Percentiles rank a stretch among this genome's conserved stretches.
These are phyloP conservation scores for Neospora caninum DNA, from an alignment of 169 alveolate genomes.

Conservation along the genomic window DNA sequence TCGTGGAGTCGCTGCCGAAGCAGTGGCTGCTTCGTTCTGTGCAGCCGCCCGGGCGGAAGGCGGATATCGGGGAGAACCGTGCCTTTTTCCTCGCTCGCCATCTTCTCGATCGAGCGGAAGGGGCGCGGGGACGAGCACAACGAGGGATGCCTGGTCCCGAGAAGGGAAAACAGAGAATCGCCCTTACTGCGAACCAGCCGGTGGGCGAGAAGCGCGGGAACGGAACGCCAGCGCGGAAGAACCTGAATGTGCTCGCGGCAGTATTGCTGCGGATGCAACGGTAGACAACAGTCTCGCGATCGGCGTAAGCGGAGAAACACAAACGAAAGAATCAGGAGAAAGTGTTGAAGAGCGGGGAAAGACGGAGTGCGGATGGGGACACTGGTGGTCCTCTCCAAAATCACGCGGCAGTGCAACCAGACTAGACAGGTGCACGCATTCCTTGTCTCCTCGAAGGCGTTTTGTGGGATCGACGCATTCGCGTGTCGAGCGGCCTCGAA, in stretches of 20 bases:
- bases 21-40: not conserved
- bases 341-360: not conserved
- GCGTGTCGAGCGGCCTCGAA: too few relatives aligned
- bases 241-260: too few relatives aligned
- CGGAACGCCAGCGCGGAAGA: too few relatives aligned
- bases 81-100: not conserved
- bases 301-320: not conserved
- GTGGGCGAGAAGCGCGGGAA: not conserved
- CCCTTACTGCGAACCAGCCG: not conserved
- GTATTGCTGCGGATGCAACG: too few relatives aligned
- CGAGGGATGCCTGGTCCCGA: too few relatives aligned
- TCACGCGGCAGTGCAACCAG: not conserved
- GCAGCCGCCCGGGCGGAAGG: not conserved
- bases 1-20: too few relatives aligned
- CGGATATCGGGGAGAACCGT: not conserved
- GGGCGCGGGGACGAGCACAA: too few relatives aligned
- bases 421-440: not conserved
- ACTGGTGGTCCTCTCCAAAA: not conserved
- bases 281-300: too few relatives aligned
- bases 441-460: too few relatives aligned
- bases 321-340: too few relatives aligned
- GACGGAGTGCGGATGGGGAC: not conserved
- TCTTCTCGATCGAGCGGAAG: not conserved
- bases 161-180: not conserved
- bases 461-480: too few relatives aligned